Evolutionary conservation across 1,139 yeast species (phyloP), one percentile per base, ranked within the genome.

Genomic region (Candida pseudocylindracea): DNA sequence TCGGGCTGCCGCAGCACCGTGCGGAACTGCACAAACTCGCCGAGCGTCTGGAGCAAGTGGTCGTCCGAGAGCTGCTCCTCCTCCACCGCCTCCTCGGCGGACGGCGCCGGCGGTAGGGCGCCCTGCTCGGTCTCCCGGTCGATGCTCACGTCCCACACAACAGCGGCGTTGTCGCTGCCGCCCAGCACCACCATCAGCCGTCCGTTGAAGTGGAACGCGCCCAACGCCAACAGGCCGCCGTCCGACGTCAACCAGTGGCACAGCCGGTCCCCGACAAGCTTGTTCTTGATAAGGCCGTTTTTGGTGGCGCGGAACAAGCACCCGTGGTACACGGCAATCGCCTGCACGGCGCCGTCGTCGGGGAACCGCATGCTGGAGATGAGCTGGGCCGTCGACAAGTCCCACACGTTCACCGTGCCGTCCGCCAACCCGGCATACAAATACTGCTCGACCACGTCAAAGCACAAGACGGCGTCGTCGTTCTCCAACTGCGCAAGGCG

Each of bases 401-500:
- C 95, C 88, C 93, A 80, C 8, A 79, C 72, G 37, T 72, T 74
- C 11, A 83, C 63, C 26, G 60, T 56, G 10, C 93, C 91, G 36
- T 70, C 69, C 2, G 73, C 60, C 30, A 80, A 52, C 0, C 95
- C 95, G 41, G 81, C 79, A 46, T 80, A 83, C 7, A 83, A 48
- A 40, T 73, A 74, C 12, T 78, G 66, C 33, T 66, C 74, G 32
- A 63, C 57, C 11, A 67, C 55, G 7, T 72, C 57, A 57, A 80
- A 64, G 0, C 91, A 73, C 29, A 80, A 53, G 7, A 81, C 70
- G 5, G 80, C 66, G 29, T 72, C 80, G 3, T 69, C 71, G 42
- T 78, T 75, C 33, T 71, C 73, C 32, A 81, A 51, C 5, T 31
- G 27, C 7, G 36, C 20, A 26, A 37, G 31, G 5, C 29, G 30